Conservation (phyloP, 345 rosid species). For the Aquilaria sinensis region DNA sequence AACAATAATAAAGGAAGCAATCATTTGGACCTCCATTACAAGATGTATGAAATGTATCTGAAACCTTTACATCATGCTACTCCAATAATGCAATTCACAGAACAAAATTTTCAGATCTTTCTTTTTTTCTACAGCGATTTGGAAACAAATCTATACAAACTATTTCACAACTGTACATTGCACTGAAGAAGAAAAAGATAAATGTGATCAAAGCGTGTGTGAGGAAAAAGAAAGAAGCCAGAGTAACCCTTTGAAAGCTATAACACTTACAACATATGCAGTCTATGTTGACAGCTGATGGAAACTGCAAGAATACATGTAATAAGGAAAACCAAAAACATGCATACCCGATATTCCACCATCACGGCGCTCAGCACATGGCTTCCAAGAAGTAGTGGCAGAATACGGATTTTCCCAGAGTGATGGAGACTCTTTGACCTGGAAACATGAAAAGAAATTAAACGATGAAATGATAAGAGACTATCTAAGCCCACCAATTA, state of each 20-base stretch:
- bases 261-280: too few species aligned
- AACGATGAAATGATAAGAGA: not conserved
- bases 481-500: not conserved
- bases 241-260: too few species aligned
- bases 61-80: not conserved
- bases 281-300: too few species aligned
- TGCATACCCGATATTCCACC: constrained; percentile 70
- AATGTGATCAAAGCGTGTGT: not conserved
- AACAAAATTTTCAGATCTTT: not conserved
- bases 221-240: not conserved
- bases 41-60: constrained; percentile 3
- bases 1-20: not conserved
- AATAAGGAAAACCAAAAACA: not conserved
- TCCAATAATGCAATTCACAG: not conserved
- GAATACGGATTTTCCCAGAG: constrained; percentile 97
- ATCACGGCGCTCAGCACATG: constrained; percentile 89
- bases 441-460: constrained; percentile 12
- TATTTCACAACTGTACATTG: too few species aligned
- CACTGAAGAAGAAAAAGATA: too few species aligned
- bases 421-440: constrained; percentile 94
- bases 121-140: too few species aligned
- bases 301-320: not conserved
- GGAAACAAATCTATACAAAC: too few species aligned
- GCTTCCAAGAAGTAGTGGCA: constrained; percentile 98
- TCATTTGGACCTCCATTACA: not conserved